These are phyloP conservation scores for Poterioochromonas sp. DNA, from an alignment of 352 stramenopile genomes.

Conservation along the genomic window DNA sequence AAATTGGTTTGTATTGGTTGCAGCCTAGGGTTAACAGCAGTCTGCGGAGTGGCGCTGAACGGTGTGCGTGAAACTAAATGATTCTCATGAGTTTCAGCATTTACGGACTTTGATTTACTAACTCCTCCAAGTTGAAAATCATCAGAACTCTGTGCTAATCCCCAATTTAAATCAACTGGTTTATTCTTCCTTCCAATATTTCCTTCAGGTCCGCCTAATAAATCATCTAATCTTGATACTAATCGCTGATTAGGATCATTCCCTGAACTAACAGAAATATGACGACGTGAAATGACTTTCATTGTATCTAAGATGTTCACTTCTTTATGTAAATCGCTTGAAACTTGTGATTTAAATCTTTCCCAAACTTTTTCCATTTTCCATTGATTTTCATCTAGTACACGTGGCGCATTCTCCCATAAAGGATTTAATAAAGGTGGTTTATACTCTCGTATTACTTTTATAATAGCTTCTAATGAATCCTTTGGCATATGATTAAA, in stretches of 20 bases:
- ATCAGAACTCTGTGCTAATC: too few relatives aligned
- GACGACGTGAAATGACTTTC: neutral
- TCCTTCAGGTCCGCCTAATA: too few relatives aligned
- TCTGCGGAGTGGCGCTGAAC: too few relatives aligned
- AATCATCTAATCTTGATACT: too few relatives aligned
- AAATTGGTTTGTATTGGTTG: too few relatives aligned
- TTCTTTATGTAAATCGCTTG: neutral
- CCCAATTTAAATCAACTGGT: too few relatives aligned
- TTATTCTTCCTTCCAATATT: too few relatives aligned
- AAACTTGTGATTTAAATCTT: neutral
- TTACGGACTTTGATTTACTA: too few relatives aligned
- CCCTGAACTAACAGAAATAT: neutral
- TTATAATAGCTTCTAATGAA: neutral
- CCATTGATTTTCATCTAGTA: constrained; percentile 24
- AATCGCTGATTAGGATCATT: neutral
- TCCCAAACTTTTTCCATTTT: constrained; percentile 3
- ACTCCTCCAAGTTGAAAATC: too few relatives aligned
- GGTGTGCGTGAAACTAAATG: too few relatives aligned
- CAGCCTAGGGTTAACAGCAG: too few relatives aligned
- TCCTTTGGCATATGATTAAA: constrained; percentile 1
- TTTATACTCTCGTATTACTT: neutral
- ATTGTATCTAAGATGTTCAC: neutral
- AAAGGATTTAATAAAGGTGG: neutral
- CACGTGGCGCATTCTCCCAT: constrained; percentile 6
- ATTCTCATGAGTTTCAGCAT: too few relatives aligned